Percentiles rank a stretch among this genome's conserved stretches.
Conservation (phyloP, 257 asterid species). For the Prunella vulgaris region DNA sequence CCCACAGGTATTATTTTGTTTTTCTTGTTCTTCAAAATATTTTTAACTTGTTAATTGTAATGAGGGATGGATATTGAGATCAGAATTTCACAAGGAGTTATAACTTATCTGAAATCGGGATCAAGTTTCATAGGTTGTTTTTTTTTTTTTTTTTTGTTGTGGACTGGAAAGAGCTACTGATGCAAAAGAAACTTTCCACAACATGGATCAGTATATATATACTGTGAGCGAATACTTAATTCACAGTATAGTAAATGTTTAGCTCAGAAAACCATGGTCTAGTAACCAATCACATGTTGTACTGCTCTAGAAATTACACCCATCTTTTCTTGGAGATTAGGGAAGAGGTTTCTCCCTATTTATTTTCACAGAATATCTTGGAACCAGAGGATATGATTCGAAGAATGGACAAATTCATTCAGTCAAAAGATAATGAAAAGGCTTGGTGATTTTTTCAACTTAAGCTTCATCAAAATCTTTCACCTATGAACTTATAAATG, state of each 20-base stretch:
- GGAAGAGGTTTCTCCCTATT: not conserved
- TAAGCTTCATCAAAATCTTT: not conserved
- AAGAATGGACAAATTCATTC: not conserved
- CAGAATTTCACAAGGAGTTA: not conserved
- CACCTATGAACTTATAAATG: not conserved
- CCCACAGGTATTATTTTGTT: constrained; percentile 61
- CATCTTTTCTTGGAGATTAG: not conserved
- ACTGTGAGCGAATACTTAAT: not conserved
- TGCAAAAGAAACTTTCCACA: not conserved
- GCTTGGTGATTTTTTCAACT: not conserved
- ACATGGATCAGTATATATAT: not conserved
- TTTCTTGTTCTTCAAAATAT: not conserved
- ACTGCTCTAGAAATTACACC: not conserved
- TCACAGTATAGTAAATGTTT: not conserved
- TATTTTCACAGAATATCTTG: not conserved
- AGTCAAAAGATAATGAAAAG: not conserved
- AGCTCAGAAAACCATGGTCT: not conserved
- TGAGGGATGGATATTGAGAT: not conserved
- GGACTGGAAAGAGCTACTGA: not conserved
- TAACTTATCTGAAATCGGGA: not conserved
- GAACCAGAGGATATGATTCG: not conserved
- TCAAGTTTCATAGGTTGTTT: not conserved
- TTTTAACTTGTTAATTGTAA: not conserved
- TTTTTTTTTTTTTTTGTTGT: not conserved
- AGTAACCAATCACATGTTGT: not conserved